Conservation (phyloP, 768 basidiomycete genomes). For the Russula griseocarnosa region DNA sequence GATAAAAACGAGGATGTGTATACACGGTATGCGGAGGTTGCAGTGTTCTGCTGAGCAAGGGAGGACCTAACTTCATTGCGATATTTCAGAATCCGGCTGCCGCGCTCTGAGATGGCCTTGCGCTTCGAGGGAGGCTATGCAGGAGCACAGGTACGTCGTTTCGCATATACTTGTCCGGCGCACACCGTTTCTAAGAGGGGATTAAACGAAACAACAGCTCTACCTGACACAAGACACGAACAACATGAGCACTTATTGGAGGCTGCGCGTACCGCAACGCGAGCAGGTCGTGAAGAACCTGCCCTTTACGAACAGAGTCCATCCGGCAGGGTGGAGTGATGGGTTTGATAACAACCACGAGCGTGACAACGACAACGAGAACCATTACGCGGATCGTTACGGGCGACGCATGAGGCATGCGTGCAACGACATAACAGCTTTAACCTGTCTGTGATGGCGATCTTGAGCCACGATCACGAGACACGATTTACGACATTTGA, state of each 20-base stretch:
- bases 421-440: not conserved
- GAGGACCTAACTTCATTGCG: not conserved
- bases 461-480: too few relatives aligned
- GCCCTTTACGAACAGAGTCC: constrained; percentile 20
- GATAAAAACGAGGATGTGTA: constrained; percentile 21
- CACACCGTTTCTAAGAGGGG: too few relatives aligned
- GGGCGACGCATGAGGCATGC: constrained; percentile 12
- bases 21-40: constrained; percentile 16
- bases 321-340: constrained; percentile 18
- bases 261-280: constrained; percentile 22
- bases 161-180: not conserved
- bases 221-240: constrained; percentile 22
- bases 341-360: constrained; percentile 28
- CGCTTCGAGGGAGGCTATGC: constrained; percentile 18
- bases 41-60: not conserved
- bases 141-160: constrained; percentile 23
- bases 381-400: constrained; percentile 26
- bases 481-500: not conserved
- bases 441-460: not conserved
- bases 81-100: constrained; percentile 25
- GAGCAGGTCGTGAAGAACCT: constrained; percentile 27
- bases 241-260: constrained; percentile 25
- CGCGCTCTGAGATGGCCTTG: constrained; percentile 23
- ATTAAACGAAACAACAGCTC: constrained; percentile 10
- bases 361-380: constrained; percentile 26